Base-by-base conservation (phyloP, 192 early-diverging fungal genomes). In the Linnemannia hyalina region DNA sequence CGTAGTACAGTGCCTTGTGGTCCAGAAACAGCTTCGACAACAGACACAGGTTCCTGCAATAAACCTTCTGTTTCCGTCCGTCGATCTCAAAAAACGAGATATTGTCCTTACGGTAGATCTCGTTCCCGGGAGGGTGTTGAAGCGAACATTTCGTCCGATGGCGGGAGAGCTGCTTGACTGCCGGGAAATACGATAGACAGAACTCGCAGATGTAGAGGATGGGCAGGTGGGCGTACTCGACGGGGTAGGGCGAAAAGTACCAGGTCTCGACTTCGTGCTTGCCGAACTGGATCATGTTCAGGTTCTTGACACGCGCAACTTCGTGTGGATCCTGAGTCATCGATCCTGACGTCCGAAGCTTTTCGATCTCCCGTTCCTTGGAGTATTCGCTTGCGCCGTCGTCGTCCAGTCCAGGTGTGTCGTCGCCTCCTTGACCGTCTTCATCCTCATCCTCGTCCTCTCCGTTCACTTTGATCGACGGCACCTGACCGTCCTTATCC, bases 191-290 rank as follows among this genome's bases (percentile, higher is more conserved):
- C 69, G 93, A 94, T 29, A 99, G 87, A 81, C 99, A 99, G 78
- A 99, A 99, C 82, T 99, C 97, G 88, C 99, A 99, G 47, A 99
- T 94, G 80, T 97, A 98, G 7, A 99, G 88, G 8, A 88, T 89
- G n/a, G 93, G 93, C 9, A 91, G 90, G 52, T 96, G 90, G 10
- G 95, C 93, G 82, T 94, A 97, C 78, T 99, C 97, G 46, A 91
- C 90, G 7, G 99, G 98, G 73, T 99, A 99, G 0, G 99, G 98
- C 44, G 97, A 98, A 92, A 99, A 99, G 88, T 99, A 99, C 99
- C 99, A 99, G 0, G 98, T 93, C 86, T 98, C 97, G 40, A 99
- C 95, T 82, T 96, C 94, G 85, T 94, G 93, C 86, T 95, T 91
- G 47, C 99, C 99, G 88, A 99, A 97, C 80, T 97, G 93, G 65